phyloP scores from a whole-genome alignment of 164 flowering plant species.

The Piper betle region DNA sequence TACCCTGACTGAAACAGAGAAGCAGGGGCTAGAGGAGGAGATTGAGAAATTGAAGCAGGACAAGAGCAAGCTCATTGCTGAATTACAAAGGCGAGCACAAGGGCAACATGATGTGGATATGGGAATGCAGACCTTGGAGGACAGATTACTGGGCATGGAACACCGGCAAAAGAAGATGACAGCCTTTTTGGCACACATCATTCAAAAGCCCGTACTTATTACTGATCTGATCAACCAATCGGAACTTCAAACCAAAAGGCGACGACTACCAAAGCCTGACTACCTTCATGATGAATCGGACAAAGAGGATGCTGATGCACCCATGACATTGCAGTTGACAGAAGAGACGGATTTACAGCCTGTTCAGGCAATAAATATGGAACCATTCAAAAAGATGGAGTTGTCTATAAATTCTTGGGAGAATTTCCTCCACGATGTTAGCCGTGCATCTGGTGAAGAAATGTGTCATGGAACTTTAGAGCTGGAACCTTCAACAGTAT shows the following conservation, averaged over 20 bases:
- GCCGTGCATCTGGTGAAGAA: constrained; percentile 25
- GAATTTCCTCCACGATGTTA: constrained; percentile 24
- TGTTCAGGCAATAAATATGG: constrained; percentile 13
- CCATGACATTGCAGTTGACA: constrained; percentile 10
- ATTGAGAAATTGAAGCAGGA: constrained; percentile 48
- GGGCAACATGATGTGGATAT: constrained; percentile 32
- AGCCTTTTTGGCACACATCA: constrained; percentile 21
- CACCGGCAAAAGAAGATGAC: constrained; percentile 33
- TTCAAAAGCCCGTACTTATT: constrained; percentile 32
- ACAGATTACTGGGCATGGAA: constrained; percentile 30
- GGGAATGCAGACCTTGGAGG: constrained; percentile 22
- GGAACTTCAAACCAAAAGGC: constrained; percentile 33
- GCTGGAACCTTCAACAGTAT: constrained; percentile 24
- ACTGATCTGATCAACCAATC: constrained; percentile 24
- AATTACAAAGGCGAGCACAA: constrained; percentile 30
- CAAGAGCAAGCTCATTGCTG: constrained; percentile 26
- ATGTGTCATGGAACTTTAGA: constrained; percentile 8
- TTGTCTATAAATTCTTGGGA: constrained; percentile 43
- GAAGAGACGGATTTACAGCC: constrained; percentile 17
- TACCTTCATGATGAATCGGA: constrained; percentile 18
- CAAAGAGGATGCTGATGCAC: constrained; percentile 8
- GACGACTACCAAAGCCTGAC: constrained; percentile 31
- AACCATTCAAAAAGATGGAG: constrained; percentile 40
- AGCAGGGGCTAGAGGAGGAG: constrained; percentile 41
- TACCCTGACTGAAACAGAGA: constrained; percentile 33